A percentile compares a stretch with the other conserved stretches of the same genome.
Conservation (phyloP, 148 eudicot genomes). For the Nepenthes gracilis region DNA sequence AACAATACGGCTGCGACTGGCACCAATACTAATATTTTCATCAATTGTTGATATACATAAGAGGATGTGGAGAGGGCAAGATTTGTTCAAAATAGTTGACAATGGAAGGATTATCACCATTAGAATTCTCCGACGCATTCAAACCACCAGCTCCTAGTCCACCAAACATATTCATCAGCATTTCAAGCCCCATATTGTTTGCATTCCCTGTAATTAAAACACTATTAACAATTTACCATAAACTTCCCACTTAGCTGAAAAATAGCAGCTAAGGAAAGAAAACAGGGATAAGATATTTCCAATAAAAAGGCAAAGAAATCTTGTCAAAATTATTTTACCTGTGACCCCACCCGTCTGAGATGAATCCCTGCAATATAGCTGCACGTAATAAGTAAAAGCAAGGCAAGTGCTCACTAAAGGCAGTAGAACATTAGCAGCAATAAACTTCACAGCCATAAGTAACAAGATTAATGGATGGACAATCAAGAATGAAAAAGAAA, state of each 20-base stretch:
- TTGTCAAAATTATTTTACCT: slow-evolving; percentile 26
- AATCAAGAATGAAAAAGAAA: no score
- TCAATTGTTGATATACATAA: no score
- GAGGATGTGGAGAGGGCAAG: no score
- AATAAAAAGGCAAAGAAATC: background rate
- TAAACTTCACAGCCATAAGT: background rate
- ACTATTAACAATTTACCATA: background rate
- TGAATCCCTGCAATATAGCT: slow-evolving; percentile 44
- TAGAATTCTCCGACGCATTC: slow-evolving; percentile 37
- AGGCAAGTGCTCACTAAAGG: background rate
- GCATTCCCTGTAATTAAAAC: slow-evolving; percentile 37
- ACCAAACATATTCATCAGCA: slow-evolving; percentile 88
- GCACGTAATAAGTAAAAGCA: background rate
- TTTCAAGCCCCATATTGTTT: slow-evolving; percentile 51
- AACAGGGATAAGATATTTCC: background rate
- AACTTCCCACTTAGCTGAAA: background rate
- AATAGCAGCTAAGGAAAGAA: background rate
- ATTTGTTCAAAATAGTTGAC: no score
- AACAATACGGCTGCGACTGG: no score
- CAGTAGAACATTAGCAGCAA: background rate
- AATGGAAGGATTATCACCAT: slow-evolving; percentile 20
- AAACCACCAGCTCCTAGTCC: slow-evolving; percentile 85
- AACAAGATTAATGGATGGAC: no score
- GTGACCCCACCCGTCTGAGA: slow-evolving; percentile 37
- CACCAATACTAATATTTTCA: no score